Conservation (phyloP, 345 rosid genomes). For the Eucalyptus decipiens region DNA sequence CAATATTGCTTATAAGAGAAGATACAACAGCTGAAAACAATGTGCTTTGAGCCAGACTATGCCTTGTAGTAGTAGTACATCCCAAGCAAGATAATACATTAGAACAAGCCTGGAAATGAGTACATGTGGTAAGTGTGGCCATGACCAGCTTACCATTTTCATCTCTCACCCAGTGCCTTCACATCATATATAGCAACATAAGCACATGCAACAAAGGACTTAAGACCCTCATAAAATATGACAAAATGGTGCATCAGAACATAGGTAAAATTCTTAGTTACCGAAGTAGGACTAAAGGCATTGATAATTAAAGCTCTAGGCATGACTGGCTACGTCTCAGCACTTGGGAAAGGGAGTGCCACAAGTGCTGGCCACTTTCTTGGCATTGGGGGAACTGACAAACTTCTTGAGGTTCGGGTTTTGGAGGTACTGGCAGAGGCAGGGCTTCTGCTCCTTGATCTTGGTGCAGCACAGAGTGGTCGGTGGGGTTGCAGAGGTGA, state of each 20-base stretch:
- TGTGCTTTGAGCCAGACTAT: background rate
- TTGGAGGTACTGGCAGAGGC: conserved; percentile 76
- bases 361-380: conserved; percentile 76
- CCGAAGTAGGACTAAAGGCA: background rate
- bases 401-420: conserved; percentile 64
- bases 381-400: conserved; percentile 77
- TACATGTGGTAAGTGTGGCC: background rate
- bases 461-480: conserved; percentile 57
- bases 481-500: conserved; percentile 62
- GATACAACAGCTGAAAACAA: background rate
- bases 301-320: background rate
- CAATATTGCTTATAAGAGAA: background rate
- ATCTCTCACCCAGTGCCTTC: background rate
- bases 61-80: background rate
- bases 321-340: conserved; percentile 3
- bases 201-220: background rate
- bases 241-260: background rate
- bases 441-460: conserved; percentile 82
- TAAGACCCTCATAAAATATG: background rate
- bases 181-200: background rate
- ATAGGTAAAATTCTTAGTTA: background rate
- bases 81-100: background rate
- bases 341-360: conserved; percentile 86
- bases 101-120: background rate
- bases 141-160: background rate